These are phyloP conservation scores for Colletotrichum coccodes DNA, from an alignment of 2,329 filamentous ascomycete genomes.

Conservation along the genomic window DNA sequence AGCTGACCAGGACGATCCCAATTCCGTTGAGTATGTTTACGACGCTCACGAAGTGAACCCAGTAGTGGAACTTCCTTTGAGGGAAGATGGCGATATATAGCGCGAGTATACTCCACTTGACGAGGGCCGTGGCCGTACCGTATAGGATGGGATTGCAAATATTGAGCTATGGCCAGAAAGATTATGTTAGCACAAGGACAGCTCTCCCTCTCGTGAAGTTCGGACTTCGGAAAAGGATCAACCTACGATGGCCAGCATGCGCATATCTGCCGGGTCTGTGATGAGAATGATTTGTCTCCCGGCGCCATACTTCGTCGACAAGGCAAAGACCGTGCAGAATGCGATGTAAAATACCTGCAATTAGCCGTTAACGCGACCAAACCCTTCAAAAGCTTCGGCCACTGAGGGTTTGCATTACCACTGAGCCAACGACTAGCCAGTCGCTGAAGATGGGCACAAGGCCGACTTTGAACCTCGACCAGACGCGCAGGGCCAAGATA, in stretches of 20 bases:
- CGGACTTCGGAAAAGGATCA: neutral
- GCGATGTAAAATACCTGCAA: slow-evolving; percentile 15
- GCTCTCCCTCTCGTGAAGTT: neutral
- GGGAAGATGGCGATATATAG: slow-evolving; percentile 18
- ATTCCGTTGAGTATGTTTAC: slow-evolving; percentile 15
- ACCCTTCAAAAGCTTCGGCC: neutral
- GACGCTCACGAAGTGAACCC: slow-evolving; percentile 11
- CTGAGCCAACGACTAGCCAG: slow-evolving; percentile 21
- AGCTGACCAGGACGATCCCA: slow-evolving; percentile 20
- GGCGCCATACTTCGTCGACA: slow-evolving; percentile 23
- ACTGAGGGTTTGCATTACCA: slow-evolving; percentile 2
- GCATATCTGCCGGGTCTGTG: slow-evolving; percentile 16
- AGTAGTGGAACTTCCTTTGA: slow-evolving; percentile 11
- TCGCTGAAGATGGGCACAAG: slow-evolving; percentile 15
- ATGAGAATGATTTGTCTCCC: slow-evolving; percentile 21
- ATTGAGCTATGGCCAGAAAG: slow-evolving; percentile 2
- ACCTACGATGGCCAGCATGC: slow-evolving; percentile 27
- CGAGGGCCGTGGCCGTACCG: slow-evolving; percentile 10
- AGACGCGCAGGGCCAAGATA: slow-evolving; percentile 11
- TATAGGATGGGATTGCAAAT: slow-evolving; percentile 21
- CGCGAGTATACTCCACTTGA: slow-evolving; percentile 25
- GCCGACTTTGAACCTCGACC: slow-evolving; percentile 2
- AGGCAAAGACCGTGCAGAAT: slow-evolving; percentile 18
- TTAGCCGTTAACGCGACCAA: neutral
- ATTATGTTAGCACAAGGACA: neutral